Percentiles rank a stretch among this genome's conserved stretches.
Conservation (phyloP, 805 yeast genomes). For the Lipomyces chichibuensis region DNA sequence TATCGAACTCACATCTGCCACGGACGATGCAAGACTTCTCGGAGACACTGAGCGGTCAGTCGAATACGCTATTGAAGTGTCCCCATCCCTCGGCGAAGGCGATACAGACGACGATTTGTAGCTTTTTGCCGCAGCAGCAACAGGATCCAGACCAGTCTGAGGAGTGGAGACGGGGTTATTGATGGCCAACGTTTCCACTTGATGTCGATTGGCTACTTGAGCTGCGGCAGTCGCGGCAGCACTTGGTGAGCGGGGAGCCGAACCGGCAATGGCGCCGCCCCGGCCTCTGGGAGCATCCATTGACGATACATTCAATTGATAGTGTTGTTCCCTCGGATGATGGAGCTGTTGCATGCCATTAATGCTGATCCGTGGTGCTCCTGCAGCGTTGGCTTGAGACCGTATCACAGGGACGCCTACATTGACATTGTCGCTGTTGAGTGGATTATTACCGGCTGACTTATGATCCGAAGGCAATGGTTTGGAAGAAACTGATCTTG, state of each 20-base stretch:
- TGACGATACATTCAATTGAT: neutral
- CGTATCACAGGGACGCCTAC: neutral
- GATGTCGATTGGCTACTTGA: neutral
- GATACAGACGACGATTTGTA: neutral
- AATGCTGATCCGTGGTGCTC: neutral
- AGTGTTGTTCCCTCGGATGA: neutral
- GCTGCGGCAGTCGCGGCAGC: conserved; percentile 4
- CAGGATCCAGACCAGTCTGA: neutral
- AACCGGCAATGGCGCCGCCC: neutral
- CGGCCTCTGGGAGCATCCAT: neutral
- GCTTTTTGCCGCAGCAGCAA: conserved; percentile 6
- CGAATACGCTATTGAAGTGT: neutral
- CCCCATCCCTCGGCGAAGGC: neutral
- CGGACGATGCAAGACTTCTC: neutral
- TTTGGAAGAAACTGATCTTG: neutral
- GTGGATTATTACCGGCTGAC: neutral
- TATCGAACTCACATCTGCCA: neutral
- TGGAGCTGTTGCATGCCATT: neutral
- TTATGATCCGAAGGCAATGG: neutral
- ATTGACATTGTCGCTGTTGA: neutral
- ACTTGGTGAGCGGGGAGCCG: neutral
- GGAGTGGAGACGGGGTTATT: neutral
- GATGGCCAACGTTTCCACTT: neutral
- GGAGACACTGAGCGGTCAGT: neutral
- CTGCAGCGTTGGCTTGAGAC: neutral